Evolutionary conservation across 2,329 filamentous ascomycete species (phyloP), one percentile per base, ranked within the genome.

Genomic region (Alternaria postmessia): DNA sequence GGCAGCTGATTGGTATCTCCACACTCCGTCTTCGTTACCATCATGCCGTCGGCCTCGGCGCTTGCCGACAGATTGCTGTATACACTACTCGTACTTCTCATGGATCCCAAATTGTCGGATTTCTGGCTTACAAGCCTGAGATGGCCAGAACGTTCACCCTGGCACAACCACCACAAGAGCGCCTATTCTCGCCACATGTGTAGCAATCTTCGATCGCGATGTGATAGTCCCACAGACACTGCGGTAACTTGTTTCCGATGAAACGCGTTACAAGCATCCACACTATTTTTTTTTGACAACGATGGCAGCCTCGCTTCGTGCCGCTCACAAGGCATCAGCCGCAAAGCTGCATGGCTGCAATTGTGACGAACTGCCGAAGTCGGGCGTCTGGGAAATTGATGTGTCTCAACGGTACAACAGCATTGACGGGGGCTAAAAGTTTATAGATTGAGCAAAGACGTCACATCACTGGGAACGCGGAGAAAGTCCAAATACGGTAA

Each of bases 301-400:
- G 52, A 48, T 34, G 30, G 32, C n/a, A 36, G 24, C 46, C 18
- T 59, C 32, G 30, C 46, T 49, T 28, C 36, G 7, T 32, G 52
- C 57, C 44, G 46, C 32, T 18, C 20, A 26, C 28, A 26, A 43
- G 24, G 44, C 48, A 32, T 55, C 38, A 51, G 54, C 52, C 44
- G 44, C 46, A 39, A 36, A 51, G 32, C 53, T 59, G 44, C 52
- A 39, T 28, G 46, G 38, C 53, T 56, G 57, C 52, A 46, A 56
- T n/a, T 56, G 46, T 47, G 32, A 59, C 36, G 14, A 46, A 34
- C 30, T 48, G 53, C 48, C 52, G 38, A 47, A 44, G 18, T 34
- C 44, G 30, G 30, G 43, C 24, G 26, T 41, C 30, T 43, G 42
- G 51, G 26, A 48, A 22, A 48, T 49, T 49, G 43, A 49, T 32